Percentiles rank a stretch among this genome's conserved stretches.
Conservation (phyloP, 2,329 filamentous ascomycete species). For the Phialemoniopsis sp. region DNA sequence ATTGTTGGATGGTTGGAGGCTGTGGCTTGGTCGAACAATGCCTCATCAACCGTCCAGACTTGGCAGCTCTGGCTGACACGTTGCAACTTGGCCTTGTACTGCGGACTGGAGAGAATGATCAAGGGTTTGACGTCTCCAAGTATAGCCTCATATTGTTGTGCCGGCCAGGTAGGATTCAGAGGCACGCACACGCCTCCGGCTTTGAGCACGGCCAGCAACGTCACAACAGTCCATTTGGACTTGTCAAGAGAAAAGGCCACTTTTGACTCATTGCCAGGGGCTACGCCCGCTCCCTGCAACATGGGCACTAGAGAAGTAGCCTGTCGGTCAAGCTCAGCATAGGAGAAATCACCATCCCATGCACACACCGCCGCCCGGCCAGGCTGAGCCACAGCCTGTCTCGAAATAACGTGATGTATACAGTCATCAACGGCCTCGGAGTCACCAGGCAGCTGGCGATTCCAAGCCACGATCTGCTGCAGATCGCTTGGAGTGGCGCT, state of each 20-base stretch:
- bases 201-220: not conserved
- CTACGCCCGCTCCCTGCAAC: slow-evolving; percentile 8
- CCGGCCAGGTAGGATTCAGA: not conserved
- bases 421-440: too few relatives aligned
- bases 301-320: slow-evolving; percentile 8
- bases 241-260: slow-evolving; percentile 9
- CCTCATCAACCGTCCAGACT: too few relatives aligned
- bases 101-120: too few relatives aligned
- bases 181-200: not conserved
- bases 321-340: slow-evolving; percentile 9
- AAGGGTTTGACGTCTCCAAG: not conserved
- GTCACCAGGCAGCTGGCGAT: too few relatives aligned
- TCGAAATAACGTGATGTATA: too few relatives aligned
- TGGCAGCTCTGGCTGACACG: too few relatives aligned
- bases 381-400: too few relatives aligned
- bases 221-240: not conserved
- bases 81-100: too few relatives aligned
- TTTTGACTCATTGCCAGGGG: slow-evolving; percentile 9
- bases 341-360: slow-evolving; percentile 12
- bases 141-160: not conserved
- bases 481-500: too few relatives aligned
- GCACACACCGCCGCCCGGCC: slow-evolving; percentile 10
- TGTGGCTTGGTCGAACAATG: too few relatives aligned
- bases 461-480: too few relatives aligned
- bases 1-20: too few relatives aligned